These are phyloP conservation scores for Diaporthe aspalathi DNA, from an alignment of 2,329 filamentous ascomycete species.

Conservation along the genomic window DNA sequence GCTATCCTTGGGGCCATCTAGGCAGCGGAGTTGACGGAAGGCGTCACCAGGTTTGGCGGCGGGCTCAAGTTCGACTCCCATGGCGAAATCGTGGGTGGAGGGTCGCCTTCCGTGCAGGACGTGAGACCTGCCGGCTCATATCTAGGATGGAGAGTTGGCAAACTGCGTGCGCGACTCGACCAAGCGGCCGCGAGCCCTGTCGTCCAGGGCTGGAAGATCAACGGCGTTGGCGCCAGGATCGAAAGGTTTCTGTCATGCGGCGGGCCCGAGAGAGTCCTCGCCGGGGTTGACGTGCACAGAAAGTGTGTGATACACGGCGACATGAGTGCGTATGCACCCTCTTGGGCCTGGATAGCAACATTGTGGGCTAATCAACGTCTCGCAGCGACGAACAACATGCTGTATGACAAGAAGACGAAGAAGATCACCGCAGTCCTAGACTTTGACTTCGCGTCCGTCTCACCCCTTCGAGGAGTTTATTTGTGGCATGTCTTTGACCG, in stretches of 20 bases:
- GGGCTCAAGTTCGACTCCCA: slow-evolving; percentile 39
- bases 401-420: slow-evolving; percentile 42
- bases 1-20: slow-evolving; percentile 41
- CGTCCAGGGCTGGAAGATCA: slow-evolving; percentile 42
- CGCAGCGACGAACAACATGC: slow-evolving; percentile 45
- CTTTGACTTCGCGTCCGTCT: slow-evolving; percentile 44
- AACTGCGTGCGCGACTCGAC: slow-evolving; percentile 33
- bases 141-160: slow-evolving; percentile 38
- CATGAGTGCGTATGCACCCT: slow-evolving; percentile 42
- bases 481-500: slow-evolving; percentile 38
- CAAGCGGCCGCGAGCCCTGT: slow-evolving; percentile 36
- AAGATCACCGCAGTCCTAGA: slow-evolving; percentile 45
- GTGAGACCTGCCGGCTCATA: slow-evolving; percentile 41
- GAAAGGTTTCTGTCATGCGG: slow-evolving; percentile 40
- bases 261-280: slow-evolving; percentile 32
- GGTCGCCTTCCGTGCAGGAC: slow-evolving; percentile 36
- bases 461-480: slow-evolving; percentile 46
- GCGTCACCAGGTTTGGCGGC: slow-evolving; percentile 41
- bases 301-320: slow-evolving; percentile 44
- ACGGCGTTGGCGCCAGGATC: slow-evolving; percentile 38
- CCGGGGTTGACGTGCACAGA: slow-evolving; percentile 37
- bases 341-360: not conserved
- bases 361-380: not conserved
- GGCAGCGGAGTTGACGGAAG: slow-evolving; percentile 37
- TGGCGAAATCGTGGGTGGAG: slow-evolving; percentile 38